Conservation (phyloP, 805 yeast genomes). For the Candida awuae region DNA sequence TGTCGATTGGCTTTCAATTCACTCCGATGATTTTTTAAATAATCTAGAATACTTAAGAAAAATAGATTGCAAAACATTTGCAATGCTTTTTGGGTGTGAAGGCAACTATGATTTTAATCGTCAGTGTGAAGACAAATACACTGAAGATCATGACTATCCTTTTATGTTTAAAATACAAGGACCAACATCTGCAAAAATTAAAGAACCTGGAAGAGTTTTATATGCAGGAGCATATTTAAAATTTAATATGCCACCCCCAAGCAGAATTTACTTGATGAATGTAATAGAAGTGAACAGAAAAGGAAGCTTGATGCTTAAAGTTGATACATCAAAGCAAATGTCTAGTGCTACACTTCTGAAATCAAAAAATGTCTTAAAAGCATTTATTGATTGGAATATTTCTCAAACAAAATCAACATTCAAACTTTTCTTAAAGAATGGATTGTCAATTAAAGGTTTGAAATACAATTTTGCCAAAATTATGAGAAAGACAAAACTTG, state of each 20-base stretch:
- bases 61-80: slow-evolving; percentile 8
- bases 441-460: slow-evolving; percentile 14
- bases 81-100: slow-evolving; percentile 17
- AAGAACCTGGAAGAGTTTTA: slow-evolving; percentile 26
- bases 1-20: slow-evolving; percentile 11
- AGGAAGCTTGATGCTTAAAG: slow-evolving; percentile 19
- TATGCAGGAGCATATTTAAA: slow-evolving; percentile 31
- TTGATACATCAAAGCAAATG: slow-evolving; percentile 14
- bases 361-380: slow-evolving; percentile 11
- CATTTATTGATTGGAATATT: slow-evolving; percentile 16
- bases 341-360: slow-evolving; percentile 12
- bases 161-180: slow-evolving; percentile 20
- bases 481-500: slow-evolving; percentile 4
- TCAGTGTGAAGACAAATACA: slow-evolving; percentile 8
- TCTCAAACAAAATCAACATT: slow-evolving; percentile 2
- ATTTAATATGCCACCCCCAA: slow-evolving; percentile 27
- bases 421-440: slow-evolving; percentile 15
- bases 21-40: slow-evolving; percentile 8
- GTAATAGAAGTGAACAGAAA: slow-evolving; percentile 9
- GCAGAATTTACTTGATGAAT: slow-evolving; percentile 17
- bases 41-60: slow-evolving; percentile 5
- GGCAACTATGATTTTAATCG: slow-evolving; percentile 13
- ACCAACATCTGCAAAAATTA: slow-evolving; percentile 19
- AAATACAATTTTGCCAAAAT: slow-evolving; percentile 3
- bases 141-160: slow-evolving; percentile 11